A percentile compares a stretch with the other conserved stretches of the same genome.
These are phyloP conservation scores for Nicotiana tabacum DNA, from an alignment of 257 asterid species.

Conservation along the genomic window DNA sequence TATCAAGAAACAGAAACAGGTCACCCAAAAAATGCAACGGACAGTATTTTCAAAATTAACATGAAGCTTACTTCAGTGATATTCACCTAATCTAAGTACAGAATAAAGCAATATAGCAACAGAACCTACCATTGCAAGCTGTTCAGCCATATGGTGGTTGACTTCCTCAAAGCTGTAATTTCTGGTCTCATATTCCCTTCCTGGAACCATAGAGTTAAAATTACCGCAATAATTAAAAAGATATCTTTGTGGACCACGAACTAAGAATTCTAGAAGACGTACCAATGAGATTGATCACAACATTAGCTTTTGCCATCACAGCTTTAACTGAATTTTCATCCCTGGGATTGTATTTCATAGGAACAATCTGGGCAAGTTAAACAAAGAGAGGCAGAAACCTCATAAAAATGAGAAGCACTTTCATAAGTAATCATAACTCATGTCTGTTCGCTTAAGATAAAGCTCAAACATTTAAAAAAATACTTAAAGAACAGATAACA, in stretches of 20 bases:
- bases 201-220: constrained; percentile 34
- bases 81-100: not conserved
- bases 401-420: not conserved
- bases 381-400: not conserved
- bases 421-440: not conserved
- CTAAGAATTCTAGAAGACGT: constrained; percentile 9
- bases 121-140: constrained; percentile 72
- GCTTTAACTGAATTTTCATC: constrained; percentile 90
- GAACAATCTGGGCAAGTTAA: constrained; percentile 68
- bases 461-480: not conserved
- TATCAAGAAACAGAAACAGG: not conserved
- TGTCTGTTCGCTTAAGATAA: not conserved
- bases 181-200: constrained; percentile 93
- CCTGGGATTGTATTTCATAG: constrained; percentile 90
- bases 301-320: constrained; percentile 97
- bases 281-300: constrained; percentile 98
- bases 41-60: not conserved
- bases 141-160: constrained; percentile 81
- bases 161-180: constrained; percentile 93
- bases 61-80: not conserved
- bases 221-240: not conserved
- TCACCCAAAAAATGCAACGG: not conserved
- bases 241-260: not conserved
- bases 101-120: constrained; percentile 11
- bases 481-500: not conserved